A percentile compares a stretch with the other conserved stretches of the same genome.
These are phyloP conservation scores for Alternaria angustiovoidea DNA, from an alignment of 2,329 filamentous ascomycete species.

Conservation along the genomic window DNA sequence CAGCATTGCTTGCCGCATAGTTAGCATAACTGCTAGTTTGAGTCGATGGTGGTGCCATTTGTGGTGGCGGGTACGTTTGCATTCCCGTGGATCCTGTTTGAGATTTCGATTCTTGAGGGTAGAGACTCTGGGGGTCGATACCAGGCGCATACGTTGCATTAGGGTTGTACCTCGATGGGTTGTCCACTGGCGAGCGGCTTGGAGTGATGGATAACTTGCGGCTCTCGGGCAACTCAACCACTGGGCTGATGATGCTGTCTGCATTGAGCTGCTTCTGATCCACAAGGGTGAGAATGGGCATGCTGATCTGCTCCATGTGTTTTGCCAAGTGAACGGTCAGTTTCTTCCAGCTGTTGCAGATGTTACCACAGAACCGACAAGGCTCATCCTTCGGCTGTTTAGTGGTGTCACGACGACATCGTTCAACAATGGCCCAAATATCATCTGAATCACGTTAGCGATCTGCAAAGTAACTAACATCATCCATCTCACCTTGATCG, in stretches of 20 bases:
- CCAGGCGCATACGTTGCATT: conserved; percentile 43
- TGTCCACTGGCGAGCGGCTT: conserved; percentile 41
- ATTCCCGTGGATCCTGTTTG: conserved; percentile 38
- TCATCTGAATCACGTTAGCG: conserved; percentile 57
- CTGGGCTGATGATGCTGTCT: conserved; percentile 49
- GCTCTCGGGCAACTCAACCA: conserved; percentile 47
- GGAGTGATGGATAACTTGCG: conserved; percentile 43
- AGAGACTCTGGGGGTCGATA: conserved; percentile 41
- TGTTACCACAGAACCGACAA: conserved; percentile 86
- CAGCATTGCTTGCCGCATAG: conserved; percentile 27
- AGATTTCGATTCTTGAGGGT: conserved; percentile 30
- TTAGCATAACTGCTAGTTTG: conserved; percentile 33
- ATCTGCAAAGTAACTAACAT: neutral
- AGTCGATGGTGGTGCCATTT: conserved; percentile 35
- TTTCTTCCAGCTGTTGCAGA: conserved; percentile 88
- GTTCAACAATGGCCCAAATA: conserved; percentile 80
- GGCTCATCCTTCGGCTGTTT: conserved; percentile 76
- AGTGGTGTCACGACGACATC: conserved; percentile 75
- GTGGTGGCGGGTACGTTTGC: conserved; percentile 52
- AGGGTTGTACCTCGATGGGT: conserved; percentile 42
- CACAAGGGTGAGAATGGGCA: conserved; percentile 71
- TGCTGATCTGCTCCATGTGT: conserved; percentile 91
- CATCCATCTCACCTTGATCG: conserved; percentile 36
- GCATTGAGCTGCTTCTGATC: conserved; percentile 50
- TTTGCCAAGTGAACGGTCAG: conserved; percentile 91